A percentile compares a stretch with the other conserved stretches of the same genome.
phyloP scores from a whole-genome alignment of 495 filamentous ascomycete species.

The Penicillium roqueforti region DNA sequence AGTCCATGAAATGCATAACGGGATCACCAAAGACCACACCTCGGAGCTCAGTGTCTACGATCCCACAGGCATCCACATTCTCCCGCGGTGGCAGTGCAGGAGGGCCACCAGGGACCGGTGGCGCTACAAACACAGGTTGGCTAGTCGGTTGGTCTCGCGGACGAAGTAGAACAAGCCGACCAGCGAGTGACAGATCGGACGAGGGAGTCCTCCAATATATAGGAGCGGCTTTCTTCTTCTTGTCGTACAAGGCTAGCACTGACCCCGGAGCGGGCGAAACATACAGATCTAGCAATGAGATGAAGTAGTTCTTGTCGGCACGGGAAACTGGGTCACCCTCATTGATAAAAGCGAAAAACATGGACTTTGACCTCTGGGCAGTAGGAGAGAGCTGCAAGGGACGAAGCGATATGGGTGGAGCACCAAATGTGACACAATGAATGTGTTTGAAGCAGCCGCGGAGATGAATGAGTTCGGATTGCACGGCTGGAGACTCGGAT shows the following conservation, averaged over 20 bases:
- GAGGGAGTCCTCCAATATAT: conserved; percentile 58
- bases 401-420: conserved; percentile 68
- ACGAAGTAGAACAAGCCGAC: conserved; percentile 61
- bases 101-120: background rate
- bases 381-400: conserved; percentile 57
- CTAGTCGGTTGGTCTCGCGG: conserved; percentile 4
- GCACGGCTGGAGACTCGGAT: conserved; percentile 39
- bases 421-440: conserved; percentile 79
- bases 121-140: background rate
- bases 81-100: conserved; percentile 30
- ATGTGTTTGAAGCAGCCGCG: conserved; percentile 65
- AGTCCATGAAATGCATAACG: conserved; percentile 69
- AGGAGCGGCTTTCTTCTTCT: conserved; percentile 3
- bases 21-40: conserved; percentile 74
- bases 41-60: conserved; percentile 60
- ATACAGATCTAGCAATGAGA: conserved; percentile 66
- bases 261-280: conserved; percentile 53
- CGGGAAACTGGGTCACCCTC: conserved; percentile 78
- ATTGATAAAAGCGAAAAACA: conserved; percentile 76
- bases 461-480: conserved; percentile 63
- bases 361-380: conserved; percentile 48
- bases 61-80: conserved; percentile 56
- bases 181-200: conserved; percentile 60
- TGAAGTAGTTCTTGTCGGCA: conserved; percentile 70
- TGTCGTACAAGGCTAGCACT: conserved; percentile 6